A percentile compares a stretch with the other conserved stretches of the same genome.
phyloP scores from a whole-genome alignment of 345 rosid species.

The Lagerstroemia speciosa region DNA sequence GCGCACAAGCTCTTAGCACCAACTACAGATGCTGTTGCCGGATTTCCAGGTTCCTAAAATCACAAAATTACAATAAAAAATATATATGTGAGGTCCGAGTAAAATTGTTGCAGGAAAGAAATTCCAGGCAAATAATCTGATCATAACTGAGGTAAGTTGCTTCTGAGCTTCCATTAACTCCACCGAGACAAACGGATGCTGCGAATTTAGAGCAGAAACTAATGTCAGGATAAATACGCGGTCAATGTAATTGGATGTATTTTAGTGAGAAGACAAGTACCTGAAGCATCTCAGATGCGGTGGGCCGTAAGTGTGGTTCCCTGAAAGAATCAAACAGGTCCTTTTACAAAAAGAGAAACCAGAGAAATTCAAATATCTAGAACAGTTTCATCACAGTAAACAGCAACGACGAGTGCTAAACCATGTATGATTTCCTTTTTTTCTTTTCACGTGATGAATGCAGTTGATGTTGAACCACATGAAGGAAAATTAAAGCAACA shows the following conservation, averaged over 20 bases:
- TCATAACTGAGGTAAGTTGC: constrained; percentile 38
- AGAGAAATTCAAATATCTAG: neutral
- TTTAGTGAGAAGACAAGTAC: constrained; percentile 21
- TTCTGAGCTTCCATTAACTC: constrained; percentile 41
- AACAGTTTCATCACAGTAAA: neutral
- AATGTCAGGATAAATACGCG: neutral
- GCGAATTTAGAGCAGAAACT: constrained; percentile 23
- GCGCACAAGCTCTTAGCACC: constrained; percentile 56
- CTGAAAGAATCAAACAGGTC: constrained; percentile 30
- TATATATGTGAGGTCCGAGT: constrained; percentile 11
- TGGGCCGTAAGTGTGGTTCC: constrained; percentile 73
- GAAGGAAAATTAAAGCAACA: too few relatives aligned
- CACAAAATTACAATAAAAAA: constrained; percentile 12
- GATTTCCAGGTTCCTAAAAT: constrained; percentile 49
- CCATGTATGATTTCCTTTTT: neutral
- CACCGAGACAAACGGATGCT: constrained; percentile 82
- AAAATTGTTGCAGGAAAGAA: constrained; percentile 7
- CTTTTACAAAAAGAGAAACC: neutral
- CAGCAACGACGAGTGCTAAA: too few relatives aligned
- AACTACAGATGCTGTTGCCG: constrained; percentile 32
- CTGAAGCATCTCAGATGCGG: constrained; percentile 73
- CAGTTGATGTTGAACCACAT: neutral
- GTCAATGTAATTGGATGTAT: neutral
- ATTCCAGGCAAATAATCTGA: constrained; percentile 20
- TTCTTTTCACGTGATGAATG: neutral